Conservation (phyloP, 768 basidiomycete species). For the Amanita rubescens region DNA sequence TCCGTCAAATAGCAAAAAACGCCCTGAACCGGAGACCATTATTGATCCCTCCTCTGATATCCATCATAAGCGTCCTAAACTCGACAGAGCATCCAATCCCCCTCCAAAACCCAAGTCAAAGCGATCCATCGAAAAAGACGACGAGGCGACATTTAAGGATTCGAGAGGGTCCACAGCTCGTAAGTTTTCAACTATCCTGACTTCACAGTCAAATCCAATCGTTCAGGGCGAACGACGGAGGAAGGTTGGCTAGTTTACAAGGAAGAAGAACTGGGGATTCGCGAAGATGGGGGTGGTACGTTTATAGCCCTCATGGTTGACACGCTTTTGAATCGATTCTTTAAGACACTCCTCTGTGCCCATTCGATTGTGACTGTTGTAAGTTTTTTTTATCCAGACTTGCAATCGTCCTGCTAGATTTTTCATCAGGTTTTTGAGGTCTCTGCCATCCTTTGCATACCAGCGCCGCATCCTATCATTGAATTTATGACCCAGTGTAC, state of each 20-base stretch:
- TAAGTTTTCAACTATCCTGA: conserved; percentile 29
- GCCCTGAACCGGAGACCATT: conserved; percentile 50
- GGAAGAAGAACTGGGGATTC: conserved; percentile 75
- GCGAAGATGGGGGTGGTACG: conserved; percentile 65
- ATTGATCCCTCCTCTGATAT: conserved; percentile 49
- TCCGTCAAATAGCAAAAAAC: conserved; percentile 23
- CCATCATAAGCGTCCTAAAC: conserved; percentile 33
- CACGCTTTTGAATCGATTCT: conserved; percentile 17
- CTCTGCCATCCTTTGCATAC: neutral
- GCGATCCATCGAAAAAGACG: conserved; percentile 24
- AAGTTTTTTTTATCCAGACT: conserved; percentile 27
- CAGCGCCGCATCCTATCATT: too few species aligned
- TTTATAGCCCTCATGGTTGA: conserved; percentile 7
- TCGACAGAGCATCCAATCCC: conserved; percentile 13
- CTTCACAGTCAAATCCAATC: conserved; percentile 9
- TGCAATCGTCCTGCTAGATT: too few species aligned
- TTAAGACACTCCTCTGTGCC: conserved; percentile 75
- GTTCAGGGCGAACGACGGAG: conserved; percentile 63
- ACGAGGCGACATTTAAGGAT: conserved; percentile 54
- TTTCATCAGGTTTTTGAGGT: conserved; percentile 16
- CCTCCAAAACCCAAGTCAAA: conserved; percentile 12
- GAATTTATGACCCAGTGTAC: too few species aligned
- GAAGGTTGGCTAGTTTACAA: conserved; percentile 79
- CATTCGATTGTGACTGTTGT: conserved; percentile 90
- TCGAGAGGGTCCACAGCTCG: conserved; percentile 68